phyloP scores from a whole-genome alignment of 2,329 filamentous ascomycete genomes.

The Xylaria sp. region DNA sequence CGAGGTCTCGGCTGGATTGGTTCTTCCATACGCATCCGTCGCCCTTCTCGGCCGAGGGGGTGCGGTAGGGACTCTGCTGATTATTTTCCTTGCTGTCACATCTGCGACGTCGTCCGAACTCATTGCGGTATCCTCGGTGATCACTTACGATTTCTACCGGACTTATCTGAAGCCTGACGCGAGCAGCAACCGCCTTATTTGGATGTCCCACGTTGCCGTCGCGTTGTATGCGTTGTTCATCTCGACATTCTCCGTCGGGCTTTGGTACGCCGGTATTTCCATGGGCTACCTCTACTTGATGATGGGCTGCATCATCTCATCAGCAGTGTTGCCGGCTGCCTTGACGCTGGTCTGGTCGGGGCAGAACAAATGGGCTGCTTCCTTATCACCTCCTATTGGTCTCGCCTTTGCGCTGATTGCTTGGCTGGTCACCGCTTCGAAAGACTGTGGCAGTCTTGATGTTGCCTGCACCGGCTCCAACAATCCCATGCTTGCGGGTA shows the following conservation, averaged over 20 bases:
- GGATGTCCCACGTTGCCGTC: conserved; percentile 71
- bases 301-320: conserved; percentile 87
- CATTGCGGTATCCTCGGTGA: conserved; percentile 82
- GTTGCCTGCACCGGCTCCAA: conserved; percentile 78
- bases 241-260: conserved; percentile 70
- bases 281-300: conserved; percentile 88
- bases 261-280: conserved; percentile 67
- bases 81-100: conserved; percentile 88
- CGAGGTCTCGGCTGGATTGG: conserved; percentile 77
- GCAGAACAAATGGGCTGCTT: conserved; percentile 71
- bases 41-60: conserved; percentile 77
- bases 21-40: conserved; percentile 79
- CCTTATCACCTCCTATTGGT: conserved; percentile 63
- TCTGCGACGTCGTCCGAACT: conserved; percentile 77
- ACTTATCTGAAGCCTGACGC: conserved; percentile 78
- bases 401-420: conserved; percentile 64
- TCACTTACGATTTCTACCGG: conserved; percentile 84
- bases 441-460: conserved; percentile 60
- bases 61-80: conserved; percentile 69
- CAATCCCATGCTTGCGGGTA: conserved; percentile 81
- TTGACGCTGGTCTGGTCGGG: conserved; percentile 75
- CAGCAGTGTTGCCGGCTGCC: conserved; percentile 76
- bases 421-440: conserved; percentile 72
- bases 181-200: conserved; percentile 70
- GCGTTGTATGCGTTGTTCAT: conserved; percentile 68